phyloP scores from a whole-genome alignment of 2,329 filamentous ascomycete species.

The Xylariales sp. region DNA sequence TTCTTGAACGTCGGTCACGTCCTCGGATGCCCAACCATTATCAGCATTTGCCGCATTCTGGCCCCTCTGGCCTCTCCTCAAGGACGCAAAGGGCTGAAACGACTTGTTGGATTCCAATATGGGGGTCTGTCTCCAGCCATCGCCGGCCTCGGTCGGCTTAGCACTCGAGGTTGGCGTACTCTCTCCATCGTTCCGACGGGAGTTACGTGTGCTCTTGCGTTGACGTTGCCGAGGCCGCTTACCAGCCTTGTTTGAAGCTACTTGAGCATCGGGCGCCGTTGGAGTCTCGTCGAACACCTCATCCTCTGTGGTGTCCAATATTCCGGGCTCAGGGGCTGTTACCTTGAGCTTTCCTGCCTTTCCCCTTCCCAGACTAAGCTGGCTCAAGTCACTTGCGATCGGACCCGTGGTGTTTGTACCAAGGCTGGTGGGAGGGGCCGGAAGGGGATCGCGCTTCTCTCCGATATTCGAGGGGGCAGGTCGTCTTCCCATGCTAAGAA shows the following conservation, averaged over 20 bases:
- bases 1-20: constrained; percentile 90
- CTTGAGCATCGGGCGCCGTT: constrained; percentile 11
- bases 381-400: constrained; percentile 1
- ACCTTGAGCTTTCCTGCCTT: constrained; percentile 13
- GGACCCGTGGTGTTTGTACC: constrained; percentile 1
- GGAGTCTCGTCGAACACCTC: constrained; percentile 16
- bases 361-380: background rate
- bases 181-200: constrained; percentile 11
- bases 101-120: constrained; percentile 56
- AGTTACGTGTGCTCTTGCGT: constrained; percentile 17
- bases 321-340: constrained; percentile 12
- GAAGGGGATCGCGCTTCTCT: constrained; percentile 28
- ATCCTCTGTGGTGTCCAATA: constrained; percentile 17
- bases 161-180: constrained; percentile 15
- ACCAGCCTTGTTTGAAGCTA: constrained; percentile 14
- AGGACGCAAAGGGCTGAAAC: constrained; percentile 57
- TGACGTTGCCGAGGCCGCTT: constrained; percentile 17
- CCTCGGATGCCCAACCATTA: constrained; percentile 93
- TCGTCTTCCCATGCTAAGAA: constrained; percentile 60
- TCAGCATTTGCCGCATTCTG: constrained; percentile 39
- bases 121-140: constrained; percentile 56
- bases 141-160: constrained; percentile 30
- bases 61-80: constrained; percentile 50
- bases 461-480: constrained; percentile 28
- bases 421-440: constrained; percentile 10